Evolutionary conservation across 176 grass and related monocot species (phyloP).

Genomic region (maize (Zea mays)): Zm-B73-REFERENCE-NAM-5.0 NC_050099.1:168758501-168759000

Average conservation of each 20-base stretch:
- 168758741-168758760: too few relatives aligned
- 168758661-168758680: neutral
- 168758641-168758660: neutral
- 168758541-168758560: constrained; percentile 58
- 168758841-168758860: neutral
- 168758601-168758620: neutral
- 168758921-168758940: neutral
- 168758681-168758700: neutral
- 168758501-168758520: too few relatives aligned
- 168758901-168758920: neutral
- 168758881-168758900: neutral
- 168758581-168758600: constrained; percentile 28
- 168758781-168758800: too few relatives aligned
- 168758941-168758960: too few relatives aligned
- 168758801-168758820: too few relatives aligned
- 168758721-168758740: neutral
- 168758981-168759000: too few relatives aligned
- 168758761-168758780: too few relatives aligned
- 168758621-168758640: constrained; percentile 43
- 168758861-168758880: neutral
- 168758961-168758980: too few relatives aligned
- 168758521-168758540: too few relatives aligned
- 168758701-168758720: neutral
- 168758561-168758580: too few relatives aligned
- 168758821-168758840: too few relatives aligned